Conservation (phyloP, 352 stramenopile genomes). For the Thalassiosira exigua region DNA sequence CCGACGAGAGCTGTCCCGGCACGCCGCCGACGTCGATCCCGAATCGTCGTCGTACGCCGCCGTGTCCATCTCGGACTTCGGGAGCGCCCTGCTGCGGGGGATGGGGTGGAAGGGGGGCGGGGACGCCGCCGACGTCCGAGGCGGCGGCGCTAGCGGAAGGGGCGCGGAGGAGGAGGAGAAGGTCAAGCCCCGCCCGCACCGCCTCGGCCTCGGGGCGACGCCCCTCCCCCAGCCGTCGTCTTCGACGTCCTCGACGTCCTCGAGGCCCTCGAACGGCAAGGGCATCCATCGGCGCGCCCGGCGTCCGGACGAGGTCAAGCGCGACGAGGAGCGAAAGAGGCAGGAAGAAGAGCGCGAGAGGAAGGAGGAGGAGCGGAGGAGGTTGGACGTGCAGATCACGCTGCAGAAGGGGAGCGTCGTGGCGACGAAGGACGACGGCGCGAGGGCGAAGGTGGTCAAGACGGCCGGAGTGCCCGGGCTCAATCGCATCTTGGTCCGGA, state of each 20-base stretch:
- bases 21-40: slow-evolving; percentile 51
- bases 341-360: slow-evolving; percentile 67
- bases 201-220: slow-evolving; percentile 92
- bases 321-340: slow-evolving; percentile 65
- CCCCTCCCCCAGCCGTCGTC: slow-evolving; percentile 67
- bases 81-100: slow-evolving; percentile 92
- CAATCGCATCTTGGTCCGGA: slow-evolving; percentile 77
- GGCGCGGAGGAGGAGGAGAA: slow-evolving; percentile 45
- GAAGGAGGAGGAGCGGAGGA: slow-evolving; percentile 56
- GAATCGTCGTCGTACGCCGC: slow-evolving; percentile 48
- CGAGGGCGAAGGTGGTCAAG: no score
- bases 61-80: slow-evolving; percentile 92
- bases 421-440: slow-evolving; percentile 15
- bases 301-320: slow-evolving; percentile 72
- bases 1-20: slow-evolving; percentile 39
- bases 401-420: slow-evolving; percentile 80
- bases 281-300: slow-evolving; percentile 36
- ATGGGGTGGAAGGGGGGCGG: slow-evolving; percentile 94
- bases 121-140: no score
- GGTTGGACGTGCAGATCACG: slow-evolving; percentile 75
- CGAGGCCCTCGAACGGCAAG: slow-evolving; percentile 2
- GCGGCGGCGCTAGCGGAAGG: neutral
- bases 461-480: slow-evolving; percentile 80
- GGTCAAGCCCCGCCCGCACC: slow-evolving; percentile 88
- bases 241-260: neutral